phyloP scores from a whole-genome alignment of 1,284 basidiomycete genomes.

The Trametes versicolor region DNA sequence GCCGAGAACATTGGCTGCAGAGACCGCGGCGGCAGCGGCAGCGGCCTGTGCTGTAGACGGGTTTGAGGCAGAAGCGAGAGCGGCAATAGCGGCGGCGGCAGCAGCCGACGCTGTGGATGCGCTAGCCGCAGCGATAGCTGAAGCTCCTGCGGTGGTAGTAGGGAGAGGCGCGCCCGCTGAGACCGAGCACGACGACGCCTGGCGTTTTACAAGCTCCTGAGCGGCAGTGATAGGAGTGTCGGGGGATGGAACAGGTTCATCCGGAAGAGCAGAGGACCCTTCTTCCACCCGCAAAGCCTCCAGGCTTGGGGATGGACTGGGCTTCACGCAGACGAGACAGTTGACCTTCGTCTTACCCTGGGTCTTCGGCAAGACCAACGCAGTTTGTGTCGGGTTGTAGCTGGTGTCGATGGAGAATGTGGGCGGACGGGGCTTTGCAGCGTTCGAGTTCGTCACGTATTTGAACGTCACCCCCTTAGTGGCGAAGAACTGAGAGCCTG shows the following conservation, averaged over 20 bases:
- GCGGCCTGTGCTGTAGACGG: slow-evolving; percentile 7
- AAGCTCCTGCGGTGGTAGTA: slow-evolving; percentile 14
- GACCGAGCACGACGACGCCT: slow-evolving; percentile 9
- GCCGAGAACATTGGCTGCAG: slow-evolving; percentile 14
- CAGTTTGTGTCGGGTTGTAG: slow-evolving; percentile 12
- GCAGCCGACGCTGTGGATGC: slow-evolving; percentile 7
- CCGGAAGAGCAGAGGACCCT: not conserved
- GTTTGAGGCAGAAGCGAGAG: slow-evolving; percentile 8
- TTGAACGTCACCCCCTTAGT: not conserved
- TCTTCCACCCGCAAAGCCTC: not conserved
- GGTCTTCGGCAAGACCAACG: slow-evolving; percentile 9
- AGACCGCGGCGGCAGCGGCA: slow-evolving; percentile 14
- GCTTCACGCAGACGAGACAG: not conserved
- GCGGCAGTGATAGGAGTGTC: not conserved
- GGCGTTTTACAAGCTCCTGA: slow-evolving; percentile 5
- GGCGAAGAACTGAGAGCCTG: slow-evolving; percentile 19
- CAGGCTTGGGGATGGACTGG: not conserved
- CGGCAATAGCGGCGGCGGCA: slow-evolving; percentile 20
- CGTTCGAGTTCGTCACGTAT: slow-evolving; percentile 8
- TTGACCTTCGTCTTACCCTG: not conserved
- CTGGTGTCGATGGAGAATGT: slow-evolving; percentile 8
- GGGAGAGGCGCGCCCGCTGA: not conserved
- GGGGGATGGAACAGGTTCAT: not conserved
- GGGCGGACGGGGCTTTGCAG: not conserved
- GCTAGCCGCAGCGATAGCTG: slow-evolving; percentile 9